These are phyloP conservation scores for Plectranthus barbatus DNA, from an alignment of 257 asterid species.

Conservation along the genomic window DNA sequence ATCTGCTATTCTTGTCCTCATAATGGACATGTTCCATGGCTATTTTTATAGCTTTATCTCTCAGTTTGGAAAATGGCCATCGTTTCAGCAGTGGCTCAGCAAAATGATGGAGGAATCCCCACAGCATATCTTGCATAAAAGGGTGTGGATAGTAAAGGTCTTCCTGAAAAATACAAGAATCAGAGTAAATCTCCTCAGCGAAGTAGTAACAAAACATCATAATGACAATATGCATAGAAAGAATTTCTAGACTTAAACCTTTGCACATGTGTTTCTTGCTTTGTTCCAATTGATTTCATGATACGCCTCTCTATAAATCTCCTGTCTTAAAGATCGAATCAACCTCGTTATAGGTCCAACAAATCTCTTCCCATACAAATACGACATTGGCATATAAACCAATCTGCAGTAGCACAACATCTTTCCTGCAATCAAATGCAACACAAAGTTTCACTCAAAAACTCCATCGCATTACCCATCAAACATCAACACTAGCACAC, in stretches of 20 bases:
- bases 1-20: neutral
- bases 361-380: constrained; percentile 48
- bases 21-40: neutral
- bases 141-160: constrained; percentile 56
- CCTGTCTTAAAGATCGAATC: constrained; percentile 21
- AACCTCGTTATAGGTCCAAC: constrained; percentile 31
- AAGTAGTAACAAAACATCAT: too few species aligned
- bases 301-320: constrained; percentile 32
- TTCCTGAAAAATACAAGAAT: constrained; percentile 11
- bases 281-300: constrained; percentile 21
- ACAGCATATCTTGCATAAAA: constrained; percentile 31
- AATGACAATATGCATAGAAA: too few species aligned
- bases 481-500: too few species aligned
- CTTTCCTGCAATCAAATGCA: constrained; percentile 25
- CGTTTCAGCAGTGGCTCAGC: constrained; percentile 24
- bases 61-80: too few species aligned
- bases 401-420: constrained; percentile 43
- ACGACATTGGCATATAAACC: constrained; percentile 62
- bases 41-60: neutral
- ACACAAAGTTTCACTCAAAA: too few species aligned
- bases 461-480: too few species aligned
- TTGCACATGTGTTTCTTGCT: constrained; percentile 38
- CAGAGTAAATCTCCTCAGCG: too few species aligned
- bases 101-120: constrained; percentile 17
- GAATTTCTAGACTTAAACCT: neutral